These are phyloP conservation scores for Setaria italica DNA, from an alignment of 202 grass and related monocot genomes.

Conservation along the genomic window DNA sequence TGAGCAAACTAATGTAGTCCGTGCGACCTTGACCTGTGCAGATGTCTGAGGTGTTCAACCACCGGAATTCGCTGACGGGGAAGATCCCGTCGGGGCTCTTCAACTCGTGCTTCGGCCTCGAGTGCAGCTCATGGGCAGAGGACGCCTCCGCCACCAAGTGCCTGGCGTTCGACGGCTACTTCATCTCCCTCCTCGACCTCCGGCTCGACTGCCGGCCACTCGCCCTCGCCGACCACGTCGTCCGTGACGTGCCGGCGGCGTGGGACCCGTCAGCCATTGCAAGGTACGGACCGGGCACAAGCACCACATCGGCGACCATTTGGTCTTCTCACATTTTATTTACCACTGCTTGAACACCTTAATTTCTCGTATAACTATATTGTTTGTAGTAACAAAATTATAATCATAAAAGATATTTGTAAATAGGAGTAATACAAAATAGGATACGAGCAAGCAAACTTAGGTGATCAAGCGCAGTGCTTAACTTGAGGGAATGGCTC, in stretches of 20 bases:
- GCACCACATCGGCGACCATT: not conserved
- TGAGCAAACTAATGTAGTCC: not conserved
- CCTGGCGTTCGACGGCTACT: constrained; percentile 84
- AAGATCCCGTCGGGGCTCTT: constrained; percentile 92
- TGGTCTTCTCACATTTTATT: not conserved
- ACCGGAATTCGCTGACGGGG: constrained; percentile 65
- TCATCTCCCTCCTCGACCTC: constrained; percentile 94
- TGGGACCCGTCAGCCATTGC: constrained; percentile 79
- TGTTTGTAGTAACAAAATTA: no score
- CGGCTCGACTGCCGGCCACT: constrained; percentile 64
- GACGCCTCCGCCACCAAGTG: constrained; percentile 76
- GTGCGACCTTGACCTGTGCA: constrained; percentile 29
- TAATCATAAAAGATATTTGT: not conserved
- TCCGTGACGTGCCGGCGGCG: constrained; percentile 53
- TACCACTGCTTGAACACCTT: not conserved
- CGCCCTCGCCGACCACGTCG: constrained; percentile 52
- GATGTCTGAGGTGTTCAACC: constrained; percentile 95
- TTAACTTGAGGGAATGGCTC: not conserved
- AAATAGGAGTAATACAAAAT: not conserved
- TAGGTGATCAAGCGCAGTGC: not conserved
- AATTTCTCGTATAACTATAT: no score
- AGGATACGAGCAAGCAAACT: not conserved
- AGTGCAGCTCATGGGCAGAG: constrained; percentile 61
- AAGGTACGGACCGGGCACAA: constrained; percentile 48
- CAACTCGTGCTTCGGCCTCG: constrained; percentile 71